A percentile compares a stretch with the other conserved stretches of the same genome.
phyloP scores from a whole-genome alignment of 2,329 filamentous ascomycete species.

The Trichoderma sp. region DNA sequence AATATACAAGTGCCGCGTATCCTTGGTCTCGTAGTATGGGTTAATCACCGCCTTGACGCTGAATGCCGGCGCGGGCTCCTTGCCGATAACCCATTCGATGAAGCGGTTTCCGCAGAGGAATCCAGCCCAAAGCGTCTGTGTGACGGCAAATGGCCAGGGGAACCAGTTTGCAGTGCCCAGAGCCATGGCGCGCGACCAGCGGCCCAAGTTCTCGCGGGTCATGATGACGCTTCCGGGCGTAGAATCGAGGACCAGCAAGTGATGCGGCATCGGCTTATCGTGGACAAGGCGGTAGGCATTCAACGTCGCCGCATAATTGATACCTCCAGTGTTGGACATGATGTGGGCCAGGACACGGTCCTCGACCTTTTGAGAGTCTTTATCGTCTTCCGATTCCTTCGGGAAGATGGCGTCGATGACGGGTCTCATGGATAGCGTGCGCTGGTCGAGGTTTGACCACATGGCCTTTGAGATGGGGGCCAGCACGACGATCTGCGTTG shows the following conservation, averaged over 20 bases:
- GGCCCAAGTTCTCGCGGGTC: slow-evolving; percentile 41
- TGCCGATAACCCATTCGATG: slow-evolving; percentile 37
- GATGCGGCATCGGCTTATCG: slow-evolving; percentile 44
- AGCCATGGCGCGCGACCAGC: slow-evolving; percentile 54
- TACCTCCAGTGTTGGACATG: slow-evolving; percentile 60
- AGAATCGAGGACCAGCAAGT: slow-evolving; percentile 51
- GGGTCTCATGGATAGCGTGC: slow-evolving; percentile 46
- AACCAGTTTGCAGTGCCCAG: slow-evolving; percentile 47
- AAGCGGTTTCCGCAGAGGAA: slow-evolving; percentile 41
- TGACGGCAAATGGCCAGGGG: slow-evolving; percentile 49
- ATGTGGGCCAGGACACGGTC: slow-evolving; percentile 47
- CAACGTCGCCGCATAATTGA: slow-evolving; percentile 50
- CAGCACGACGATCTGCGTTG: slow-evolving; percentile 51
- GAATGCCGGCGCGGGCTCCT: slow-evolving; percentile 42
- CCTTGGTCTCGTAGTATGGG: slow-evolving; percentile 34
- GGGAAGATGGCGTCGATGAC: slow-evolving; percentile 42
- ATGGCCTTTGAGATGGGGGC: slow-evolving; percentile 49
- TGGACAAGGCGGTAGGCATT: slow-evolving; percentile 44
- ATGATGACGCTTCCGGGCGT: slow-evolving; percentile 50
- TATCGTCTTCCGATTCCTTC: slow-evolving; percentile 22
- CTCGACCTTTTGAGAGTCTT: slow-evolving; percentile 20
- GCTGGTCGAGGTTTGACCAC: slow-evolving; percentile 42
- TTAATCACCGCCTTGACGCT: slow-evolving; percentile 39
- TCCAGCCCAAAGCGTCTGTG: slow-evolving; percentile 45
- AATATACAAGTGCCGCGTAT: slow-evolving; percentile 51